Base-by-base conservation (phyloP, 345 rosid species). In the Hypericum androsaemum region DNA sequence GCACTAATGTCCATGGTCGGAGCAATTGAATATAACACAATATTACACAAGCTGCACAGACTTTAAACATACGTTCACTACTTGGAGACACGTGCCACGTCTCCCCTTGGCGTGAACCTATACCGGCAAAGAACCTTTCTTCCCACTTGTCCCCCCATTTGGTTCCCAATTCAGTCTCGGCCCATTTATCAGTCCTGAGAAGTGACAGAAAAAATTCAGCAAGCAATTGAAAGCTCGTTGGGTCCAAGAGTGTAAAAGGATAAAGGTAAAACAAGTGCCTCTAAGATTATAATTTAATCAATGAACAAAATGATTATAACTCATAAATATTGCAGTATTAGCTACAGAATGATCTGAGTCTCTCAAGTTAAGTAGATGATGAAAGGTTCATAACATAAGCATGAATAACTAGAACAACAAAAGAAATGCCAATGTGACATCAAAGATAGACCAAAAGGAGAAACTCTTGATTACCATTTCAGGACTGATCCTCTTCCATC, bases 111-210 rank as follows among this genome's bases (percentile, higher is more conserved):
- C 98, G 96, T 12, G 95, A 74, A 67, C 98, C 98, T 57, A 90
- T 84, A 38, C 95, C 95, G 55, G 88, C 67, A 69, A 92, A 92
- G 74, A 92, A 92, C 64, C 78, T 92, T 43, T 92, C 98, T 68
- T 92, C 98, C 98, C 98, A 92, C 78, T 92, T 92, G 81, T 92
- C 98, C 69, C 98, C 98, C 98, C 98, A 92, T 75, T 88, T 92
- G 58, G 96, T 92, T 59, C 94, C 96, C 56, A 92, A 60, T 62
- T 92, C 94, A 32, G 98, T 92, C 80, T 92, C 98, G 7, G 98
- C 98, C 98, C 98, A 92, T 77, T 92, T 92, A 74, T 92, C 98
- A 49, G 98, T 92, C 98, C 98, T 92, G 95, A 63, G 75, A 68
- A 68, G 65, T 51, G 50, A 13, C 12, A 62, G 67, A 56, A 32